These are phyloP conservation scores for Penicillium pulvis DNA, from an alignment of 495 filamentous ascomycete species.

Conservation along the genomic window DNA sequence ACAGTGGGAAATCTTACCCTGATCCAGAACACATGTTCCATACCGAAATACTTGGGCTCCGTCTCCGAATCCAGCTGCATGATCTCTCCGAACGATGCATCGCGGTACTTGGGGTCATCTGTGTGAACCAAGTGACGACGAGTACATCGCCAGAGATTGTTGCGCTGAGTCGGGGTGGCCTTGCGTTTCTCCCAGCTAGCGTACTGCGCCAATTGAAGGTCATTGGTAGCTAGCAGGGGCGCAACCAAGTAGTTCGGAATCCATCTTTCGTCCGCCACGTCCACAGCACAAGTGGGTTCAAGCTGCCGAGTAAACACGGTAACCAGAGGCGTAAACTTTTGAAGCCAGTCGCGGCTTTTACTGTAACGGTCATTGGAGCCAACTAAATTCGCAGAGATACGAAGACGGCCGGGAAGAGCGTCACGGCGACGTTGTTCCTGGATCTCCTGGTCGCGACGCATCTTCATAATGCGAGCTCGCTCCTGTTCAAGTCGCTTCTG, in stretches of 20 bases:
- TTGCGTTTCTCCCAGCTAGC: constrained; percentile 65
- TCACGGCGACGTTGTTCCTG: constrained; percentile 60
- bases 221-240: constrained; percentile 73
- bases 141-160: constrained; percentile 56
- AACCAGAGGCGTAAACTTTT: constrained; percentile 54
- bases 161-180: constrained; percentile 48
- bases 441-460: constrained; percentile 54
- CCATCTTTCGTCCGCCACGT: constrained; percentile 65
- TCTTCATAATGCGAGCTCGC: constrained; percentile 50
- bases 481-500: constrained; percentile 59
- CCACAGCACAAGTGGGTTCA: constrained; percentile 40
- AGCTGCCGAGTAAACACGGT: constrained; percentile 52
- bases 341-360: constrained; percentile 45
- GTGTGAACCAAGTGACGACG: constrained; percentile 52
- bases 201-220: constrained; percentile 72
- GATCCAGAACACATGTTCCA: constrained; percentile 74
- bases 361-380: constrained; percentile 50
- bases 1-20: constrained; percentile 51
- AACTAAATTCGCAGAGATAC: constrained; percentile 50
- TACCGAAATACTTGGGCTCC: constrained; percentile 53
- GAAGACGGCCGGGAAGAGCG: constrained; percentile 53
- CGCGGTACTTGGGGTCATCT: constrained; percentile 39
- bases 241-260: constrained; percentile 76
- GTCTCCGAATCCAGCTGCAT: constrained; percentile 51
- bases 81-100: constrained; percentile 44